A percentile compares a stretch with the other conserved stretches of the same genome.
phyloP scores from a whole-genome alignment of 495 filamentous ascomycete genomes.

The Aspergillus steynii region DNA sequence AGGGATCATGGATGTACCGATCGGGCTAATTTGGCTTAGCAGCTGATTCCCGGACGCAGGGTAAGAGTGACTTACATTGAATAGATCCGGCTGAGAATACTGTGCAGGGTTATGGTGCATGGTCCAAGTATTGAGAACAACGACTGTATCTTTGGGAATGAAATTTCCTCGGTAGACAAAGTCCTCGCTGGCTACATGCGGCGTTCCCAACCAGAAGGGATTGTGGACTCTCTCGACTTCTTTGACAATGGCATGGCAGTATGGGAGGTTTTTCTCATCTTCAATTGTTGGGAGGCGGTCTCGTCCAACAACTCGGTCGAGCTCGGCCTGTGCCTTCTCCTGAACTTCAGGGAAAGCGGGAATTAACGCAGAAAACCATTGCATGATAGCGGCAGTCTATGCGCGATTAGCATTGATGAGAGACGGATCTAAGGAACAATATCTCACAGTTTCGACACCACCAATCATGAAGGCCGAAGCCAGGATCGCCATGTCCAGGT shows the following conservation, averaged over 20 bases:
- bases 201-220: constrained; percentile 2
- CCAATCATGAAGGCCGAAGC: not conserved
- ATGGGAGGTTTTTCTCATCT: not conserved
- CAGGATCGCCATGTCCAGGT: not conserved
- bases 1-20: not conserved
- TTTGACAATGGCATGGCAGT: not conserved
- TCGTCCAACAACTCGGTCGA: not conserved
- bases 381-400: not conserved
- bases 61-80: not conserved
- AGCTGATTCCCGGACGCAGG: not conserved
- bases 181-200: not conserved
- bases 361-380: constrained; percentile 1
- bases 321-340: not conserved
- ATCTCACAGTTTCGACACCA: not conserved
- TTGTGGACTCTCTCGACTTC: not conserved
- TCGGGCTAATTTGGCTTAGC: not conserved
- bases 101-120: not conserved
- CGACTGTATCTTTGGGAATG: not conserved
- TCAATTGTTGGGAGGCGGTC: not conserved
- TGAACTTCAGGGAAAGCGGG: not conserved
- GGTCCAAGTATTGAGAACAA: not conserved
- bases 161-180: not conserved
- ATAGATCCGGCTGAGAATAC: not conserved
- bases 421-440: not conserved
- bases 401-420: not conserved